A percentile compares a stretch with the other conserved stretches of the same genome.
These are phyloP conservation scores for Tetragonia tetragonoides DNA, from an alignment of 148 eudicot species.

Conservation along the genomic window DNA sequence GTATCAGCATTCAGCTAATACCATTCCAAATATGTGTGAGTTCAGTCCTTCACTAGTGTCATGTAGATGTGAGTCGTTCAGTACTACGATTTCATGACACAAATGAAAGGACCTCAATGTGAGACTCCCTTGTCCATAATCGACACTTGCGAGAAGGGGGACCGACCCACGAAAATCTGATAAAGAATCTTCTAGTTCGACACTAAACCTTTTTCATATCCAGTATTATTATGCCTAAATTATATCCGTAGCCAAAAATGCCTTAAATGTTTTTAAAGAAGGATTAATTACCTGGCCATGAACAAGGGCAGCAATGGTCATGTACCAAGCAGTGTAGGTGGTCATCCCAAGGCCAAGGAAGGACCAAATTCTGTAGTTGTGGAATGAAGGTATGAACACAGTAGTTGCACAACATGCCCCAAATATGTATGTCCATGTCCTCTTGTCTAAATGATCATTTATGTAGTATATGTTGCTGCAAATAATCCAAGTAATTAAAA, in stretches of 20 bases:
- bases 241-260: background rate
- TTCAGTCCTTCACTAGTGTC: no score
- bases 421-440: conserved; percentile 80
- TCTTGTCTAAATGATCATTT: conserved; percentile 61
- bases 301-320: conserved; percentile 55
- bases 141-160: no score
- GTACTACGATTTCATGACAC: no score
- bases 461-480: conserved; percentile 72
- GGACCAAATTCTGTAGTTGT: conserved; percentile 72
- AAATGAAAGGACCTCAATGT: no score
- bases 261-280: background rate
- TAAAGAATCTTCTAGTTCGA: no score
- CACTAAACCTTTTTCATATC: no score
- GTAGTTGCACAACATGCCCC: conserved; percentile 81
- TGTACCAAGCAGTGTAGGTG: conserved; percentile 78
- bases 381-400: conserved; percentile 65
- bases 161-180: no score
- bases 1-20: no score
- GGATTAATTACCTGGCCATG: conserved; percentile 62
- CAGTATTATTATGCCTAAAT: no score
- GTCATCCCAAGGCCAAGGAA: conserved; percentile 76
- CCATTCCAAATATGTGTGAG: no score
- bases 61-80: no score
- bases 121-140: no score
- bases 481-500: background rate